These are phyloP conservation scores for Peniophora sp. DNA, from an alignment of 1,284 basidiomycete species.

Conservation along the genomic window DNA sequence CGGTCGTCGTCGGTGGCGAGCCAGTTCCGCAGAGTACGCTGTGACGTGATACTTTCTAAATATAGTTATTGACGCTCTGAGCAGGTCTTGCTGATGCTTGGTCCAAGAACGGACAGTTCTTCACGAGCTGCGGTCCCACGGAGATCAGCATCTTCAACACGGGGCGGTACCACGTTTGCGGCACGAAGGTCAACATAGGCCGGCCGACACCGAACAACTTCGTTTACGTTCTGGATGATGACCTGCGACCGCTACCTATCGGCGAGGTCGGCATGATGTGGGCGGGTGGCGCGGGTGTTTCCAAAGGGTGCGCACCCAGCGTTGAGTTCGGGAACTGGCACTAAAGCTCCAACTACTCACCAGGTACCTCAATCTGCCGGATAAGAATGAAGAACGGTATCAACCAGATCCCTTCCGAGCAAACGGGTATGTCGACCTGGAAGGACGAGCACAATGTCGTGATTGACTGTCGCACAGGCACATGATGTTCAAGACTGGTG, in stretches of 20 bases:
- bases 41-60: constrained; percentile 1
- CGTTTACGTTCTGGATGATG: constrained; percentile 47
- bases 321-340: no score
- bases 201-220: constrained; percentile 50
- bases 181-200: constrained; percentile 40
- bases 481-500: constrained; percentile 55
- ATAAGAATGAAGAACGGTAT: constrained; percentile 47
- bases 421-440: constrained; percentile 31
- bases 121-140: constrained; percentile 42
- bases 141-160: constrained; percentile 58
- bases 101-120: constrained; percentile 33
- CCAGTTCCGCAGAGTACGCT: constrained; percentile 45
- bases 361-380: constrained; percentile 38
- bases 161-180: constrained; percentile 38
- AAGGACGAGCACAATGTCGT: not conserved
- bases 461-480: constrained; percentile 22
- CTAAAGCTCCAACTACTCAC: no score
- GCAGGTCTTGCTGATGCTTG: constrained; percentile 45
- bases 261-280: constrained; percentile 50
- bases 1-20: constrained; percentile 52
- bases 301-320: constrained; percentile 28
- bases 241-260: constrained; percentile 41
- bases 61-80: constrained; percentile 2
- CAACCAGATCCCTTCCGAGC: constrained; percentile 40
- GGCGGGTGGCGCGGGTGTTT: constrained; percentile 49